These are phyloP conservation scores for Corymbia citriodora DNA, from an alignment of 441 rosid genomes.

Conservation along the genomic window DNA sequence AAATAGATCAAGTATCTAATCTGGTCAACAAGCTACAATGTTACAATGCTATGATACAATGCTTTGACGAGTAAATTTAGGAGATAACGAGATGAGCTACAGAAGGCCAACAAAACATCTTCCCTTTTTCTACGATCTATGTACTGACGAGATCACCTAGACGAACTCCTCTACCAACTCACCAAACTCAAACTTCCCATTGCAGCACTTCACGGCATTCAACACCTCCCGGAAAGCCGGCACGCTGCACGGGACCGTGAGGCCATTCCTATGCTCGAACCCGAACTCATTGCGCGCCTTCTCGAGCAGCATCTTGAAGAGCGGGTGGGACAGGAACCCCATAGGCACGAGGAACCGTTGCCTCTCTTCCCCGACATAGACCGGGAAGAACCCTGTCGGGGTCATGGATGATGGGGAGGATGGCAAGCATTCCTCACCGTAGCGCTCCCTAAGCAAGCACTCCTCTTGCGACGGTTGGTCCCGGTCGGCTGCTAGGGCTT, in stretches of 20 bases:
- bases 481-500: slow-evolving; percentile 9
- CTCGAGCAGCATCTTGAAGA: slow-evolving; percentile 76
- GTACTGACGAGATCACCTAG: slow-evolving; percentile 4
- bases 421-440: background rate
- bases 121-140: background rate
- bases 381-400: slow-evolving; percentile 63
- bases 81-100: background rate
- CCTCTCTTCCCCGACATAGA: slow-evolving; percentile 70
- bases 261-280: slow-evolving; percentile 38
- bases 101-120: background rate
- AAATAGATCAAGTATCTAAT: background rate
- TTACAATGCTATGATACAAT: background rate
- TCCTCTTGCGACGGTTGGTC: slow-evolving; percentile 6
- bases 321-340: slow-evolving; percentile 58
- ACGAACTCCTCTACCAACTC: slow-evolving; percentile 64
- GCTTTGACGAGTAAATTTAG: background rate
- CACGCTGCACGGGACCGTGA: slow-evolving; percentile 72
- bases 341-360: slow-evolving; percentile 71
- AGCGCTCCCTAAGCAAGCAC: background rate
- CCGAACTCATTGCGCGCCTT: slow-evolving; percentile 62
- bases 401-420: slow-evolving; percentile 6
- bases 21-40: background rate
- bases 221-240: slow-evolving; percentile 64
- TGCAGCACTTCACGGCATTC: slow-evolving; percentile 53
- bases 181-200: slow-evolving; percentile 64